A percentile compares a stretch with the other conserved stretches of the same genome.
Evolutionary conservation across 495 filamentous ascomycete genomes (phyloP).

Genomic region (Penicillium psychrofluorescens): DNA sequence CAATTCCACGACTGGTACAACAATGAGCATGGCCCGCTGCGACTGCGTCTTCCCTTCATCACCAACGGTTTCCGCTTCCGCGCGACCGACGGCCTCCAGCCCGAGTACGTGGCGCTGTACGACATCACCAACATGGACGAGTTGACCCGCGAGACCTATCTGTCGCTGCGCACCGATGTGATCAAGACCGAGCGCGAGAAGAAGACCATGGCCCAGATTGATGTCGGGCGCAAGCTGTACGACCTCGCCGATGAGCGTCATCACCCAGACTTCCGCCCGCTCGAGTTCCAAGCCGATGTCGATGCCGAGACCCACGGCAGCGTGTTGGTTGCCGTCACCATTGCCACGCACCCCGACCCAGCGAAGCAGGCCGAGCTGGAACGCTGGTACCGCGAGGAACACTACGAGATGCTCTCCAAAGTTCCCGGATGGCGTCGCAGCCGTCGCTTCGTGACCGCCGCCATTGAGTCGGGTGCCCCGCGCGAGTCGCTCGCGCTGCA

Average conservation of each 20-base stretch:
- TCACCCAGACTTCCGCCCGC: conserved; percentile 42
- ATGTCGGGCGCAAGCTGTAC: conserved; percentile 61
- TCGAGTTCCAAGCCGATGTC: conserved; percentile 50
- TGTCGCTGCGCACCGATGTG: conserved; percentile 51
- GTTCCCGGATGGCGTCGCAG: conserved; percentile 71
- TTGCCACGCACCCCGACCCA: conserved; percentile 45
- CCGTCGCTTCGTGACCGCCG: conserved; percentile 53
- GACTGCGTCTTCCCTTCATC: conserved; percentile 66
- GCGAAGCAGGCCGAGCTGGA: conserved; percentile 48
- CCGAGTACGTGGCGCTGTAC: conserved; percentile 71
- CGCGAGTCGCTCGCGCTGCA: conserved; percentile 59
- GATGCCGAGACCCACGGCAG: conserved; percentile 49
- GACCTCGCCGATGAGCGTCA: conserved; percentile 51
- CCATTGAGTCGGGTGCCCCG: conserved; percentile 39
- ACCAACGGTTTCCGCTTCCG: conserved; percentile 72
- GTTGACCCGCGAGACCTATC: conserved; percentile 58
- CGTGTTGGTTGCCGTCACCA: conserved; percentile 53
- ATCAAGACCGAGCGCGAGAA: conserved; percentile 68
- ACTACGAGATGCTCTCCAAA: conserved; percentile 61
- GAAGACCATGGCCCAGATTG: conserved; percentile 67
- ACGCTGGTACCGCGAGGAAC: conserved; percentile 67
- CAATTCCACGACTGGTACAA: conserved; percentile 91
- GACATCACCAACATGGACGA: conserved; percentile 68
- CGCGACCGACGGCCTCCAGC: conserved; percentile 49
- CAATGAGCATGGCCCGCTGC: conserved; percentile 75